These are phyloP conservation scores for Talaromyces sp. DNA, from an alignment of 2,329 filamentous ascomycete species.

Conservation along the genomic window DNA sequence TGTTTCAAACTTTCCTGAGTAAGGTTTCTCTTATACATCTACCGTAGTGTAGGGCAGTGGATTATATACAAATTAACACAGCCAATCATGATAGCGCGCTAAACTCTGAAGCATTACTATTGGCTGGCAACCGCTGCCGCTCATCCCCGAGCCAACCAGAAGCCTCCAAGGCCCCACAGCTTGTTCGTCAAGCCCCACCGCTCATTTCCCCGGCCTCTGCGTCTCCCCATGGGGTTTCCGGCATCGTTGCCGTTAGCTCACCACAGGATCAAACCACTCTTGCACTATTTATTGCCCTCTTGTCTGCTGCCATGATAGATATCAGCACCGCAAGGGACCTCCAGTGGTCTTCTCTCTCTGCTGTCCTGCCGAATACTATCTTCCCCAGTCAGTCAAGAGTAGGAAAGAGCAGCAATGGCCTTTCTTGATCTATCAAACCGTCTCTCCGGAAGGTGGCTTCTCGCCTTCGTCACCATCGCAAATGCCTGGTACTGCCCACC, in stretches of 20 bases:
- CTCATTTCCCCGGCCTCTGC: neutral
- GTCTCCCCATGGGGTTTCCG: conserved; percentile 5
- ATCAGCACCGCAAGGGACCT: neutral
- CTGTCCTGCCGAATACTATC: neutral
- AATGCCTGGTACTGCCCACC: conserved; percentile 16
- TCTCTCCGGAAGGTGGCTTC: conserved; percentile 17
- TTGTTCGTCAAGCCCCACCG: neutral
- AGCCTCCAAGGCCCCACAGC: neutral
- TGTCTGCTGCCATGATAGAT: neutral
- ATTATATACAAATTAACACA: neutral
- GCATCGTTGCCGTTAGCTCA: neutral
- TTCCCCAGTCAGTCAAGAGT: neutral
- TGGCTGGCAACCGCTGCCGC: neutral
- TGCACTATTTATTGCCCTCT: neutral
- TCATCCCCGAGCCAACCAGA: neutral
- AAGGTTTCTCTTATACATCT: neutral
- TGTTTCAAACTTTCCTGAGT: too few species aligned
- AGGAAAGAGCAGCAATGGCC: neutral
- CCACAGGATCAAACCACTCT: neutral
- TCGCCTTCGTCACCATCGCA: conserved; percentile 20
- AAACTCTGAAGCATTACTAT: neutral
- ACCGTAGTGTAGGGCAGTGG: neutral
- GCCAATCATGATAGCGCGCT: neutral
- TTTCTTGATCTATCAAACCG: conserved; percentile 1
- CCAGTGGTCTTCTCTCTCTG: neutral